phyloP scores from a whole-genome alignment of 139 green algal species.

The Nannochloris sp. region DNA sequence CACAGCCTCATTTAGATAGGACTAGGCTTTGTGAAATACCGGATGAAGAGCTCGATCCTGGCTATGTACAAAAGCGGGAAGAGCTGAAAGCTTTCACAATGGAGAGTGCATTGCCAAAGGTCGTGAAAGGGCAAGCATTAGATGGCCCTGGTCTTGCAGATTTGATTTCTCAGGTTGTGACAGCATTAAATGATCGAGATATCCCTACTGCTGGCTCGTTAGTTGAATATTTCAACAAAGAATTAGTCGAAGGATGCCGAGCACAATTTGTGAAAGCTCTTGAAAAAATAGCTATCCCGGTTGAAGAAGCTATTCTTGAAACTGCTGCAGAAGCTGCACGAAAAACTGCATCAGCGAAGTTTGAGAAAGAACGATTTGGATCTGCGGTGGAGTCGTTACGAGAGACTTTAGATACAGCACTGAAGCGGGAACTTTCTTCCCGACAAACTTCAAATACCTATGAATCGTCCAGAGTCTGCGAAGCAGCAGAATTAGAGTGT shows the following conservation, averaged over 20 bases:
- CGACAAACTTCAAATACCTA: slow-evolving; percentile 28
- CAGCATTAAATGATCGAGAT: slow-evolving; percentile 59
- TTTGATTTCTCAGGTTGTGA: slow-evolving; percentile 43
- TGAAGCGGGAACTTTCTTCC: slow-evolving; percentile 35
- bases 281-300: slow-evolving; percentile 37
- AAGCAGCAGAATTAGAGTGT: slow-evolving; percentile 27
- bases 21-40: slow-evolving; percentile 59
- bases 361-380: slow-evolving; percentile 50
- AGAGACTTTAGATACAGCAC: slow-evolving; percentile 25
- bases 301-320: slow-evolving; percentile 33
- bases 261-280: slow-evolving; percentile 16
- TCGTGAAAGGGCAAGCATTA: slow-evolving; percentile 31
- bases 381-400: slow-evolving; percentile 17
- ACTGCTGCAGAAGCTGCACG: slow-evolving; percentile 6
- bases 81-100: slow-evolving; percentile 28
- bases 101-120: slow-evolving; percentile 40
- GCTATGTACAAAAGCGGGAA: slow-evolving; percentile 35
- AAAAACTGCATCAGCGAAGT: slow-evolving; percentile 14
- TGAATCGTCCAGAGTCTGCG: slow-evolving; percentile 22
- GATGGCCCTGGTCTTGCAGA: slow-evolving; percentile 37
- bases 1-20: slow-evolving; percentile 84
- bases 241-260: slow-evolving; percentile 34
- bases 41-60: slow-evolving; percentile 30
- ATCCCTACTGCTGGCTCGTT: slow-evolving; percentile 66
- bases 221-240: slow-evolving; percentile 68